These are phyloP conservation scores for Xylaria polymorpha DNA, from an alignment of 2,329 filamentous ascomycete species.

Conservation along the genomic window DNA sequence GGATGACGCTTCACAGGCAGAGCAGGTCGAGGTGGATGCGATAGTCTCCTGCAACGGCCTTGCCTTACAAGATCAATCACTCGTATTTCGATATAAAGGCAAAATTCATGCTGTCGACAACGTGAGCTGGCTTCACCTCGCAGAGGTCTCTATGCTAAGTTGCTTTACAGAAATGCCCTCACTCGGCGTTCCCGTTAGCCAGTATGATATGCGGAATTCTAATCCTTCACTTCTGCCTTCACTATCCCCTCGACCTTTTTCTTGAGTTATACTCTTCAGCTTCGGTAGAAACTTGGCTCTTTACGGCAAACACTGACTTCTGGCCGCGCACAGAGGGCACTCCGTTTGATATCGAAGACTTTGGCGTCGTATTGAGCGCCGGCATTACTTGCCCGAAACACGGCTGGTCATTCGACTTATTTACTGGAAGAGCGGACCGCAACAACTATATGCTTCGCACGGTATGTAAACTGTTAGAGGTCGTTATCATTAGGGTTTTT, in stretches of 20 bases:
- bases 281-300: background rate
- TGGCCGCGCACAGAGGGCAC: constrained; percentile 55
- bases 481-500: background rate
- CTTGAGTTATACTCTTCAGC: background rate
- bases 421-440: constrained; percentile 70
- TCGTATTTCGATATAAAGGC: constrained; percentile 72
- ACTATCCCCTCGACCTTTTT: background rate
- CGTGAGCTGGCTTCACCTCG: constrained; percentile 57
- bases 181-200: constrained; percentile 74
- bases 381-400: constrained; percentile 76
- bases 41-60: constrained; percentile 45
- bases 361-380: constrained; percentile 70
- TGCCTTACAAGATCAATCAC: constrained; percentile 67
- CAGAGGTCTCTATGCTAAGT: constrained; percentile 31
- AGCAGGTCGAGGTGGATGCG: constrained; percentile 53
- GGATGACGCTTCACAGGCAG: constrained; percentile 52
- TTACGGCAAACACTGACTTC: constrained; percentile 10
- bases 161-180: constrained; percentile 69
- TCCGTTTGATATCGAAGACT: constrained; percentile 79
- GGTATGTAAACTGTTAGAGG: constrained; percentile 22
- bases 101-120: constrained; percentile 76
- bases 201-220: constrained; percentile 39
- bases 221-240: background rate
- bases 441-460: constrained; percentile 70
- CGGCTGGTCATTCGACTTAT: constrained; percentile 77